Conservation (phyloP, 192 early-diverging fungal species). For the Backusella tuberculispora region DNA sequence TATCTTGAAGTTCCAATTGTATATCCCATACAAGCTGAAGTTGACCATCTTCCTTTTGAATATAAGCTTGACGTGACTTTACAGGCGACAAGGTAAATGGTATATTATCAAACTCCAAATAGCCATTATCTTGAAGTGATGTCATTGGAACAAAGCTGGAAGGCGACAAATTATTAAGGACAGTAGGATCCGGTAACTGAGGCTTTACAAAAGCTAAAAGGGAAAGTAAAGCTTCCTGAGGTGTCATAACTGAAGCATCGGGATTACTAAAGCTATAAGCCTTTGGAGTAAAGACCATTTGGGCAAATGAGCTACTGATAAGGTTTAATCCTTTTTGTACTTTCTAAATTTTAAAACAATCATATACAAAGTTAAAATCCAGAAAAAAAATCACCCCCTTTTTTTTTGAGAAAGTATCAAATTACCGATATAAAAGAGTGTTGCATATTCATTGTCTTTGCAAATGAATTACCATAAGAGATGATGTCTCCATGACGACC, state of each 20-base stretch:
- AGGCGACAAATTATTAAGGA: slow-evolving; percentile 5
- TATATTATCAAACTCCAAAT: slow-evolving; percentile 44
- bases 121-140: slow-evolving; percentile 45
- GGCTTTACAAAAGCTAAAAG: slow-evolving; percentile 62
- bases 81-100: slow-evolving; percentile 58
- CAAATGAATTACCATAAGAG: slow-evolving; percentile 76
- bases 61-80: slow-evolving; percentile 63
- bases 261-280: slow-evolving; percentile 12
- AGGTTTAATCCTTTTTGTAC: slow-evolving; percentile 4
- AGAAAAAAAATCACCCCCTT: not conserved
- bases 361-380: not conserved
- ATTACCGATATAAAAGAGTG: slow-evolving; percentile 13
- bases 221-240: slow-evolving; percentile 65
- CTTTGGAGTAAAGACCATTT: slow-evolving; percentile 10
- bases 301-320: slow-evolving; percentile 2
- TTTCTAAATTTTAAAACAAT: not conserved
- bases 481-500: slow-evolving; percentile 65
- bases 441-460: not conserved
- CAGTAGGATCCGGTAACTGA: slow-evolving; percentile 46
- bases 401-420: not conserved
- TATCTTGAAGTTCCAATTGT: slow-evolving; percentile 72
- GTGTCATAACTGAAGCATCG: slow-evolving; percentile 46
- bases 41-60: slow-evolving; percentile 58
- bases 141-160: slow-evolving; percentile 31
- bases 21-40: slow-evolving; percentile 84